A percentile compares a stretch with the other conserved stretches of the same genome.
Conservation (phyloP, 2,329 filamentous ascomycete species). For the Penicillium freii region DNA sequence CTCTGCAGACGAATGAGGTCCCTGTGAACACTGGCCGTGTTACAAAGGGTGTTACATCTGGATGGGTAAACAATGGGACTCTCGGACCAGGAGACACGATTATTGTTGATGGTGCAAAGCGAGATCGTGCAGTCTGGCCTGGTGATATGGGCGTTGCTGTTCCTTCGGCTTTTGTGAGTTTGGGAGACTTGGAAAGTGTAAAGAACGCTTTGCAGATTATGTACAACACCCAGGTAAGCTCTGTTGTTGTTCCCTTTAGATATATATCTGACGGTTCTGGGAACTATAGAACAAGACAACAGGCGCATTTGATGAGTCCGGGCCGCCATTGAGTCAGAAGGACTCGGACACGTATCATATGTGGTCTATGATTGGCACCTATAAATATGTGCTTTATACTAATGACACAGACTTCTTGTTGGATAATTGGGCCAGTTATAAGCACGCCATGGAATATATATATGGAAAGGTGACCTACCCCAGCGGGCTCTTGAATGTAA, state of each 20-base stretch:
- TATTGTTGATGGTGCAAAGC: slow-evolving; percentile 46
- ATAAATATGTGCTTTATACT: slow-evolving; percentile 58
- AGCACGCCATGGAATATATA: slow-evolving; percentile 48
- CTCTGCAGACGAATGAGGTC: slow-evolving; percentile 49
- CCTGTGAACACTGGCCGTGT: slow-evolving; percentile 40
- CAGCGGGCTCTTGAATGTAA: slow-evolving; percentile 51
- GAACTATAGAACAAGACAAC: slow-evolving; percentile 25
- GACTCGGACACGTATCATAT: slow-evolving; percentile 43
- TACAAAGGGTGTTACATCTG: slow-evolving; percentile 29
- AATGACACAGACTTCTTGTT: slow-evolving; percentile 52
- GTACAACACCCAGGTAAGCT: slow-evolving; percentile 44
- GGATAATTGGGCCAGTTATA: slow-evolving; percentile 51
- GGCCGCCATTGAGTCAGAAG: slow-evolving; percentile 36
- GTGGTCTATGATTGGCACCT: slow-evolving; percentile 58
- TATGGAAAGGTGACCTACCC: slow-evolving; percentile 45
- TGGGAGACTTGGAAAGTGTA: slow-evolving; percentile 48
- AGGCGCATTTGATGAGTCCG: slow-evolving; percentile 38
- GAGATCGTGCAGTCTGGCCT: slow-evolving; percentile 47
- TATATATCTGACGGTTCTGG: neutral
- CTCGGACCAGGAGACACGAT: slow-evolving; percentile 43
- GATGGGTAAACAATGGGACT: slow-evolving; percentile 44
- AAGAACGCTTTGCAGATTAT: slow-evolving; percentile 50
- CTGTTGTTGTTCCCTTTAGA: neutral
- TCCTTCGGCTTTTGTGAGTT: slow-evolving; percentile 44
- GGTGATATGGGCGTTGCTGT: slow-evolving; percentile 54